phyloP scores from a whole-genome alignment of 2,329 filamentous ascomycete species.

The Aspergillus piperis region DNA sequence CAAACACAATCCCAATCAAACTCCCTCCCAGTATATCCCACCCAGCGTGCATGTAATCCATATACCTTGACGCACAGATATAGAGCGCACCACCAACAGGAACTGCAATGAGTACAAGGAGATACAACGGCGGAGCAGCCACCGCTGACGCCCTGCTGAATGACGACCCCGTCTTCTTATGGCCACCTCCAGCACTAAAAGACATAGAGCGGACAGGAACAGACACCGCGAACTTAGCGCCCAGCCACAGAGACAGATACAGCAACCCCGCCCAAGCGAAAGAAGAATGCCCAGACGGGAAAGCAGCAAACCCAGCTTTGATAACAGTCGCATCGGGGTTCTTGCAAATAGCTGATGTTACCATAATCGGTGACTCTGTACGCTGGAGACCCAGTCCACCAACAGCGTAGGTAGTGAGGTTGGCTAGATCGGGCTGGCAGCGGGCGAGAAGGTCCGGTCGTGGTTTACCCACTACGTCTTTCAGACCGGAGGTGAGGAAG shows the following conservation, averaged over 20 bases:
- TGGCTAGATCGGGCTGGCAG: background rate
- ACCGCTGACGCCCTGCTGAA: background rate
- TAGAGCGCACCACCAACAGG: background rate
- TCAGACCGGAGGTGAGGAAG: conserved; percentile 6
- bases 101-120: background rate
- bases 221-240: background rate
- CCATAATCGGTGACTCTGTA: background rate
- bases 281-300: background rate
- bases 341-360: background rate
- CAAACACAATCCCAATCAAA: background rate
- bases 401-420: background rate
- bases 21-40: conserved; percentile 5
- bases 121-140: background rate
- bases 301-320: background rate
- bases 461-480: conserved; percentile 4
- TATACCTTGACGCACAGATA: conserved; percentile 2
- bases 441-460: conserved; percentile 6
- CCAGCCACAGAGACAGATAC: conserved; percentile 1
- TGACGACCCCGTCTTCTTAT: no score
- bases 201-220: background rate
- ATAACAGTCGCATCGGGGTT: background rate
- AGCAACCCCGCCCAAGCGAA: conserved; percentile 4
- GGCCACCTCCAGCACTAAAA: no score
- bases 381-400: background rate
- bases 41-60: conserved; percentile 8